phyloP scores from a whole-genome alignment of 345 rosid genomes.

The Eucalyptus coolabah region DNA sequence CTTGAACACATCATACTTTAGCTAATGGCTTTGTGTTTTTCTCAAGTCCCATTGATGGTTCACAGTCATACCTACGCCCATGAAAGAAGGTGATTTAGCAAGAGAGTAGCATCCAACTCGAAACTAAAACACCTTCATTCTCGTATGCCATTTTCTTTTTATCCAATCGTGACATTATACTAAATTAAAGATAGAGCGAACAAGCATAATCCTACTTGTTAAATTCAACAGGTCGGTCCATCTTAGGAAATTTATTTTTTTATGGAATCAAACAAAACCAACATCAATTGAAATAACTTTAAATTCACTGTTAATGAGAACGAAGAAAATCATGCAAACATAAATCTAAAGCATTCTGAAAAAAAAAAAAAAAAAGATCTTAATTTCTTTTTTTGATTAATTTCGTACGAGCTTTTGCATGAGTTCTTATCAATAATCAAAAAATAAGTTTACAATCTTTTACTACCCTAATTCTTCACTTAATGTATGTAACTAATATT shows the following conservation, averaged over 20 bases:
- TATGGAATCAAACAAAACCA: background rate
- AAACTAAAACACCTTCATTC: background rate
- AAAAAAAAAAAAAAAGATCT: background rate
- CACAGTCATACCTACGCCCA: background rate
- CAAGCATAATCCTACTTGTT: rapidly evolving
- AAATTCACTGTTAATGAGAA: background rate
- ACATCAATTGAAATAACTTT: background rate
- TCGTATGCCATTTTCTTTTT: background rate
- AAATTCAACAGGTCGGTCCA: rapidly evolving
- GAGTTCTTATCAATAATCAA: background rate
- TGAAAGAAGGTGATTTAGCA: background rate
- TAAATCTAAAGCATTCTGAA: rapidly evolving
- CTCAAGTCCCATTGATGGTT: background rate
- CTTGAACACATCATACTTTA: background rate
- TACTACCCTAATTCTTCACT: background rate
- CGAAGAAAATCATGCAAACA: rapidly evolving
- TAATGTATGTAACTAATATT: background rate
- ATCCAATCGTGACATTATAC: background rate
- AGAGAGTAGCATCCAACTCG: background rate
- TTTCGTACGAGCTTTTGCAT: background rate
- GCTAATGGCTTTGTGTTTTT: background rate
- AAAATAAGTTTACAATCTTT: background rate
- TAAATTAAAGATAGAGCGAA: background rate
- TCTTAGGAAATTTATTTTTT: background rate
- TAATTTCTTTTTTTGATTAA: background rate